Evolutionary conservation across 495 filamentous ascomycete genomes (phyloP).

Genomic region (Hypoxylon cercidicola): DNA sequence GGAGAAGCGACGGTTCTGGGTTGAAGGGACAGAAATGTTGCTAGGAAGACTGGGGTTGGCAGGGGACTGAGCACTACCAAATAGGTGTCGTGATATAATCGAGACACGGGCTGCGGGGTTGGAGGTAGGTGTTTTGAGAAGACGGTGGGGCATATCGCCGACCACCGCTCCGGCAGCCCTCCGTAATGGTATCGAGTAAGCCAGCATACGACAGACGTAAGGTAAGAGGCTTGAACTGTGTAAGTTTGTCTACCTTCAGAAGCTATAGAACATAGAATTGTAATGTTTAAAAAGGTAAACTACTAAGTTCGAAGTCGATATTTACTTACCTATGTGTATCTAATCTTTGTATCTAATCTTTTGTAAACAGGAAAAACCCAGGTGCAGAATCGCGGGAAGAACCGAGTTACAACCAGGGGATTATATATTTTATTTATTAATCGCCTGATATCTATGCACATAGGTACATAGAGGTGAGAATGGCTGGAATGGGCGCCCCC

Average conservation of each 20-base stretch:
- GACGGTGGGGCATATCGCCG: slow-evolving; percentile 56
- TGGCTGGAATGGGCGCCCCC: slow-evolving; percentile 20
- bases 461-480: slow-evolving; percentile 23
- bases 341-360: too few relatives aligned
- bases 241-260: slow-evolving; percentile 5
- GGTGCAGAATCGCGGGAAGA: background rate
- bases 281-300: slow-evolving; percentile 3
- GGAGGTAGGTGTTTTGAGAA: slow-evolving; percentile 56
- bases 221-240: slow-evolving; percentile 20
- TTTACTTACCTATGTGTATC: too few relatives aligned
- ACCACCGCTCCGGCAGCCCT: slow-evolving; percentile 46
- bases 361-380: slow-evolving; percentile 1
- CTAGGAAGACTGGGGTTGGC: slow-evolving; percentile 71
- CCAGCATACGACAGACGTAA: slow-evolving; percentile 34
- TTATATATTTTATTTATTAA: slow-evolving; percentile 27
- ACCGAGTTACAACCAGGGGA: background rate
- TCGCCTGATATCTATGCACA: slow-evolving; percentile 22
- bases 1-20: slow-evolving; percentile 49
- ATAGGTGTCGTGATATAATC: slow-evolving; percentile 84
- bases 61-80: slow-evolving; percentile 58
- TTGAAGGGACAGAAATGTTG: slow-evolving; percentile 65
- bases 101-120: slow-evolving; percentile 74
- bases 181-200: slow-evolving; percentile 46
- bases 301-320: background rate
- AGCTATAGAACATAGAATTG: background rate